Conservation (phyloP, 345 rosid genomes). For the Lepidium didymum region DNA sequence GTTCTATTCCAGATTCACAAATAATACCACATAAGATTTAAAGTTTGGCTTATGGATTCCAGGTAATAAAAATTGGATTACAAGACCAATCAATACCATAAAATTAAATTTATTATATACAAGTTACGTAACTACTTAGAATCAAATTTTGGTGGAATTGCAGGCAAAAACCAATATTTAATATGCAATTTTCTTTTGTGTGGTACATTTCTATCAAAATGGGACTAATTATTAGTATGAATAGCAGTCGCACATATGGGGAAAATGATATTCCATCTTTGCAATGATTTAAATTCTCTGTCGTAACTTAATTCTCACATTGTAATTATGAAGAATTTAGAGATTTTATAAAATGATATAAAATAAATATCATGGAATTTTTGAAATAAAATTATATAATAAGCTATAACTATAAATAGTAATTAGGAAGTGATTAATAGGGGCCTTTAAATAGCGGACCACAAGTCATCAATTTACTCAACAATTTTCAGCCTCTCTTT, state of each 20-base stretch:
- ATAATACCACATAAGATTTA: no score
- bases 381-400: not conserved
- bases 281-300: not conserved
- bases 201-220: not conserved
- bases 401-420: not conserved
- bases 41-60: no score
- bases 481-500: conserved; percentile 30
- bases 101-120: no score
- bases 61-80: no score
- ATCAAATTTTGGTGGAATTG: no score
- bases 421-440: conserved; percentile 32
- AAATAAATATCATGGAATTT: not conserved
- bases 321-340: not conserved
- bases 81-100: no score
- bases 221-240: not conserved
- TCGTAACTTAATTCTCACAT: not conserved
- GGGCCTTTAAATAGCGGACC: conserved; percentile 39
- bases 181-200: not conserved
- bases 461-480: conserved; percentile 68
- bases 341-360: not conserved
- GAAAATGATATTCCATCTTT: not conserved
- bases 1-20: no score
- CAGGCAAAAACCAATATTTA: no score
- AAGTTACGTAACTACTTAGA: no score
- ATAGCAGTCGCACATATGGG: not conserved